A percentile compares a stretch with the other conserved stretches of the same genome.
These are phyloP conservation scores for Harringtonia aguacate DNA, from an alignment of 2,329 filamentous ascomycete genomes.

Conservation along the genomic window DNA sequence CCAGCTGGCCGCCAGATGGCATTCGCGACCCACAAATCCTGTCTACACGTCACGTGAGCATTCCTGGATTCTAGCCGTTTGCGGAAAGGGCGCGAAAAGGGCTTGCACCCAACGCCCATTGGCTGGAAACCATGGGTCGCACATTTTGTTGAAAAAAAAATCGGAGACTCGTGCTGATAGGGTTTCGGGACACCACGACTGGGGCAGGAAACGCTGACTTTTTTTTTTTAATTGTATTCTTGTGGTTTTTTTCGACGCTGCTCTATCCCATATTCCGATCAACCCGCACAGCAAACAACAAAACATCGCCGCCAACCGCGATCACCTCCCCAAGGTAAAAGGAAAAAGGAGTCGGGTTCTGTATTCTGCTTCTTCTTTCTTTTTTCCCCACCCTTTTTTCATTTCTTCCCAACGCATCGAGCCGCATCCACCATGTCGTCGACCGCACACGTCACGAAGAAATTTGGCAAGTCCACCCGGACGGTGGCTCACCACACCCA, in stretches of 20 bases:
- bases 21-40: not conserved
- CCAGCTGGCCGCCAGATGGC: conserved; percentile 5
- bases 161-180: conserved; percentile 8
- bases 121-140: not conserved
- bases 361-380: conserved; percentile 4
- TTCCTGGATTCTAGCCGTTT: not conserved
- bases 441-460: conserved; percentile 67
- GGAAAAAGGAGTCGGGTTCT: conserved; percentile 7
- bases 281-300: conserved; percentile 2
- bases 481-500: conserved; percentile 75
- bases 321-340: conserved; percentile 1
- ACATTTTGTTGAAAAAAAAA: conserved; percentile 9
- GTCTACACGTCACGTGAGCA: not conserved
- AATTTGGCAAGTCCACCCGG: conserved; percentile 86
- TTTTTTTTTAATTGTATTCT: conserved; percentile 11
- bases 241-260: conserved; percentile 5
- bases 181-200: conserved; percentile 5
- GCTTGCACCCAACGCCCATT: not conserved
- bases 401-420: not conserved
- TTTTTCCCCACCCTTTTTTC: conserved; percentile 4
- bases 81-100: not conserved
- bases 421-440: conserved; percentile 52
- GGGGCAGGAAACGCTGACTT: conserved; percentile 1
- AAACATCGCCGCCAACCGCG: conserved; percentile 7
- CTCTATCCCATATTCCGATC: not conserved